Percentiles rank a stretch among this genome's conserved stretches.
phyloP scores from a whole-genome alignment of 441 rosid species.

The Biscutella laevigata region DNA sequence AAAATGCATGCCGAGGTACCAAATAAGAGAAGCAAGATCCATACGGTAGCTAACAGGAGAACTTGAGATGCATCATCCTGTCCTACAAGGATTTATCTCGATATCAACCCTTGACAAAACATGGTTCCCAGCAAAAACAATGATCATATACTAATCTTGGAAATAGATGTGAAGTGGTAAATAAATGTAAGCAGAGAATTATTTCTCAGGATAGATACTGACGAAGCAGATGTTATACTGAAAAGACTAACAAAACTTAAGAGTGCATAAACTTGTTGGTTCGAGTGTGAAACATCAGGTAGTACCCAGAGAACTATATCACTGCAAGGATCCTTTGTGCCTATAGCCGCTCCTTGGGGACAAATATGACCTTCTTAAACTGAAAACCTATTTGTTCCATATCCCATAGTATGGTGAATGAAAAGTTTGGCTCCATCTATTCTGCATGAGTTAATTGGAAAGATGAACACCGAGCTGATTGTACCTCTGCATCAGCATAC shows the following conservation, averaged over 20 bases:
- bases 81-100: constrained; percentile 79
- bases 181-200: not conserved
- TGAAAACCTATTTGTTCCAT: not conserved
- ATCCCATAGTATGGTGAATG: not conserved
- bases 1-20: constrained; percentile 51
- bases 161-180: not conserved
- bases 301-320: not conserved
- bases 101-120: constrained; percentile 33
- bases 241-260: not conserved
- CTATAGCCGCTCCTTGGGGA: not conserved
- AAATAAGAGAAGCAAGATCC: constrained; percentile 64
- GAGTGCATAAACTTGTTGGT: not conserved
- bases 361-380: not conserved
- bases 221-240: not conserved
- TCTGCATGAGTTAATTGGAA: not conserved
- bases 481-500: constrained; percentile 93
- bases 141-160: not conserved
- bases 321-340: not conserved
- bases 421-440: not conserved
- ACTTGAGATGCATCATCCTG: constrained; percentile 93
- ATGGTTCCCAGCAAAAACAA: not conserved
- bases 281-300: not conserved
- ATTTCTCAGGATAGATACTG: not conserved
- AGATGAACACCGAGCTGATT: constrained; percentile 16
- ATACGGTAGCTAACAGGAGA: constrained; percentile 67